phyloP scores from a whole-genome alignment of 139 green algal species.

The Spirogloea muscicola region DNA sequence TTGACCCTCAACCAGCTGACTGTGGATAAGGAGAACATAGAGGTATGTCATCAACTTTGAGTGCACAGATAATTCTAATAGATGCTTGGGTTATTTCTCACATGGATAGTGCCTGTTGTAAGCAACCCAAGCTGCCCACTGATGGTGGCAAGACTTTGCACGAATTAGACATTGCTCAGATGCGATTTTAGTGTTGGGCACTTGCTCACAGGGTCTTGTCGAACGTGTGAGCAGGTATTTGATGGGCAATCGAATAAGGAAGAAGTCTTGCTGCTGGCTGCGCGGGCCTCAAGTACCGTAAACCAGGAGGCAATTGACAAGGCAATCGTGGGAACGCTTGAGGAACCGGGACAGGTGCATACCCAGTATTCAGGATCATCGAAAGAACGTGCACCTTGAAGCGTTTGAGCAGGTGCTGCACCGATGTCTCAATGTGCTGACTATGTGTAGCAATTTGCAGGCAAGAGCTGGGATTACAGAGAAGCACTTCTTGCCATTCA shows the following conservation, averaged over 20 bases:
- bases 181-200: background rate
- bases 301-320: slow-evolving; percentile 79
- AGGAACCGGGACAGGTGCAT: slow-evolving; percentile 1
- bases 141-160: background rate
- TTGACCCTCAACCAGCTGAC: slow-evolving; percentile 88
- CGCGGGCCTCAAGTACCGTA: slow-evolving; percentile 68
- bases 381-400: too few species aligned
- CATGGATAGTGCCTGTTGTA: background rate
- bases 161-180: background rate
- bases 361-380: too few species aligned
- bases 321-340: slow-evolving; percentile 61
- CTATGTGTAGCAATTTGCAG: slow-evolving; percentile 2
- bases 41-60: background rate
- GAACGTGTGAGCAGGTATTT: too few species aligned
- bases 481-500: slow-evolving; percentile 80
- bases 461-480: slow-evolving; percentile 39
- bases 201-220: slow-evolving; percentile 3
- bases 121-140: background rate
- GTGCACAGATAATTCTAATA: too few species aligned
- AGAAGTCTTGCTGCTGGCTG: slow-evolving; percentile 54
- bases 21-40: slow-evolving; percentile 56
- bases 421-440: background rate
- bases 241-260: too few species aligned
- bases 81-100: background rate
- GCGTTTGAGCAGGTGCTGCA: too few species aligned